Conservation (phyloP, 1,284 basidiomycete species). For the Fistulinella staudtii region DNA sequence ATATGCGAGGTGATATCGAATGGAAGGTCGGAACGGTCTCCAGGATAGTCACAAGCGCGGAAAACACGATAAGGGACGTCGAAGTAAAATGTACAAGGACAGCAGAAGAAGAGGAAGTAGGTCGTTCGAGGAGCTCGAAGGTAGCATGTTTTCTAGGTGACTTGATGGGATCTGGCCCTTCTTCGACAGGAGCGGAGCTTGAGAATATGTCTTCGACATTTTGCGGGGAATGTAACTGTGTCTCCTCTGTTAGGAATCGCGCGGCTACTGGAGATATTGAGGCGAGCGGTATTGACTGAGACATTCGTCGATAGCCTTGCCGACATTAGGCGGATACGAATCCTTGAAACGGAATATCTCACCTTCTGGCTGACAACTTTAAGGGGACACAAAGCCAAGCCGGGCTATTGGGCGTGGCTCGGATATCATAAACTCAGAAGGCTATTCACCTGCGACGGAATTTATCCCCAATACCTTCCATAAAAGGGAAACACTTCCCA, state of each 20-base stretch:
- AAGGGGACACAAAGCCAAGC: too few species aligned
- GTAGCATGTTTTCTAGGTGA: conserved; percentile 57
- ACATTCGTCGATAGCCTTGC: conserved; percentile 20
- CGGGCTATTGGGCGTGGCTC: too few species aligned
- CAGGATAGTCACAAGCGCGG: conserved; percentile 76
- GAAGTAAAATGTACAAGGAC: conserved; percentile 63
- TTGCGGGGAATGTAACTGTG: conserved; percentile 26
- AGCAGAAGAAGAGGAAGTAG: conserved; percentile 62
- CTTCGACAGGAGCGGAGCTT: conserved; percentile 33
- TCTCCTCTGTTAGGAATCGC: conserved; percentile 39
- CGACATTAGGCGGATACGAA: too few species aligned
- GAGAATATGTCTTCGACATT: conserved; percentile 37
- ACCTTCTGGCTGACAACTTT: too few species aligned
- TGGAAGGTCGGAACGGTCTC: conserved; percentile 85
- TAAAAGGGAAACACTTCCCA: too few species aligned
- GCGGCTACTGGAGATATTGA: conserved; percentile 23
- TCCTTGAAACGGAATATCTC: too few species aligned
- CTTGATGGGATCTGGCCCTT: conserved; percentile 38
- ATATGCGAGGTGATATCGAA: conserved; percentile 60
- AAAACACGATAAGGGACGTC: conserved; percentile 62
- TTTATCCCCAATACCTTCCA: too few species aligned
- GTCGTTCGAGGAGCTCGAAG: conserved; percentile 62
- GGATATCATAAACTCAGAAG: too few species aligned
- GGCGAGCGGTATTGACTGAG: conserved; percentile 29
- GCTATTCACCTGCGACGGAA: too few species aligned